Base-by-base conservation (phyloP, 116 monocot species). In the Cymodocea nodosa region DNA sequence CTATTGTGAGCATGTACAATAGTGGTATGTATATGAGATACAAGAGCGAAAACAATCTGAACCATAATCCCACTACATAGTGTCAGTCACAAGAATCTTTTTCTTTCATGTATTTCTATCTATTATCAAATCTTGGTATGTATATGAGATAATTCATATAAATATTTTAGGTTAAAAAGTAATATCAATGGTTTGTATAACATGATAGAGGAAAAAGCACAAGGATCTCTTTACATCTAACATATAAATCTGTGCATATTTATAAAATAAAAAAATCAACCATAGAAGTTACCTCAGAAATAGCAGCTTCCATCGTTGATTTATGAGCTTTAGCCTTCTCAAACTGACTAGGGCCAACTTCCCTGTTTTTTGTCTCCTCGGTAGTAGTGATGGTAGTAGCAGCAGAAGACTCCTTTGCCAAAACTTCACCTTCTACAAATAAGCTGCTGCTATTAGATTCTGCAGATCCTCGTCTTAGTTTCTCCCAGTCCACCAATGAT, bases 291-390 rank as follows among this genome's bases (percentile, higher is more conserved):
- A 95, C 95, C 90, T 90, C 95, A 17, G 74, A 79, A 65, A 95
- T 80, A 63, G 87, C 83, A 78, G 90, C 76, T 76, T 90, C 95
- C 77, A 90, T 61, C 62, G 90, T 87, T 52, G 95, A 95, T 74
- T 90, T 95, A 72, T 95, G 95, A 83, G 85, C 90, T 82, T 90
- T 95, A 53, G 80, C 90, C 66, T 85, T 95, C 76, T 95, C 90
- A 83, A 95, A 95, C 60, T 95, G 84, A 76, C 78, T 85, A 30
- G 75, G 67, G 39, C 72, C 85, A 78, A 85, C 89, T 60, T 79
- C 87, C 74, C 68, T 67, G 40, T 19, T 79, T 76, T 72, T 82
- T 55, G 69, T 25, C 13, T 82, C 84, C 30, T 30, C 30, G 1
- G 30, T 30, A 30, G 30, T 30, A 30, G 30, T 30, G 30, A 3